A percentile compares a stretch with the other conserved stretches of the same genome.
These are phyloP conservation scores for Lactarius tabidus DNA, from an alignment of 768 basidiomycete species.

Conservation along the genomic window DNA sequence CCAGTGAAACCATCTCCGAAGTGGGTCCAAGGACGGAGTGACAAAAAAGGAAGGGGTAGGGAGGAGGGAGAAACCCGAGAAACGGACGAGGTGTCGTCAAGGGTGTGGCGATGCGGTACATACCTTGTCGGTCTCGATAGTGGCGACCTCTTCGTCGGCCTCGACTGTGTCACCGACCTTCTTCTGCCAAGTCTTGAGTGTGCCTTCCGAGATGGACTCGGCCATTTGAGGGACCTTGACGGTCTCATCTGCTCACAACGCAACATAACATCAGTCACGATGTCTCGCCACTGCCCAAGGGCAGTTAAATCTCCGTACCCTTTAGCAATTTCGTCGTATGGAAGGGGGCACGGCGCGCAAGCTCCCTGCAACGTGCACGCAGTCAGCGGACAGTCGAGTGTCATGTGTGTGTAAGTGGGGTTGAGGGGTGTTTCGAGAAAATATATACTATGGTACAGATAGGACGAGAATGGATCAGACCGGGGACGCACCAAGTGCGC, in stretches of 20 bases:
- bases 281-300: conserved; percentile 4
- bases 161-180: conserved; percentile 88
- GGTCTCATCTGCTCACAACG: conserved; percentile 58
- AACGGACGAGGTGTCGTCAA: background rate
- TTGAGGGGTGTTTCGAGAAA: background rate
- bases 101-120: conserved; percentile 18
- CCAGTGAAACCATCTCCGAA: background rate
- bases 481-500: conserved; percentile 24
- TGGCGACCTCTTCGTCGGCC: conserved; percentile 93
- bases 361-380: conserved; percentile 38
- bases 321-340: conserved; percentile 66
- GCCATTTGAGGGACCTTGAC: conserved; percentile 98
- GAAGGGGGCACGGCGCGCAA: conserved; percentile 54
- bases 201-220: conserved; percentile 97
- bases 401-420: conserved; percentile 1
- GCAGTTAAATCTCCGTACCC: conserved; percentile 42
- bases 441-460: background rate
- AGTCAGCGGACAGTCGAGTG: conserved; percentile 1
- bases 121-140: conserved; percentile 99
- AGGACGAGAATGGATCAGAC: background rate
- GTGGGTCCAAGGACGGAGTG: background rate
- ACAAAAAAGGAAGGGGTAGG: background rate
- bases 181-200: conserved; percentile 91
- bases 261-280: conserved; percentile 9
- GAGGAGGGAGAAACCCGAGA: background rate